A percentile compares a stretch with the other conserved stretches of the same genome.
Evolutionary conservation across 2,329 filamentous ascomycete genomes (phyloP).

Genomic region (Hypoxylon rubiginosum): DNA sequence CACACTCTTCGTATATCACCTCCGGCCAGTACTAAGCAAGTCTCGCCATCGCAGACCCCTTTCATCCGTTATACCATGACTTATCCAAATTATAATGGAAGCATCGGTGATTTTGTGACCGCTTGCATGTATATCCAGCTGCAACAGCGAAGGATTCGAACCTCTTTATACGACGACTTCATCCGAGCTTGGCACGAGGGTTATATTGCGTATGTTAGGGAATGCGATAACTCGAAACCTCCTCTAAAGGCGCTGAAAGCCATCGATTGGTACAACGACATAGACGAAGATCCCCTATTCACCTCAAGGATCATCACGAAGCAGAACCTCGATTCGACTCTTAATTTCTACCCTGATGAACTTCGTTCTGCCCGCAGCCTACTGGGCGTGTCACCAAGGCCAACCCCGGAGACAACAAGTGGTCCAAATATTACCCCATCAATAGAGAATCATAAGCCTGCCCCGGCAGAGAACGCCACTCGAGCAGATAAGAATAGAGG

Average conservation of each 20-base stretch:
- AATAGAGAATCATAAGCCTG: slow-evolving; percentile 1
- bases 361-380: slow-evolving; percentile 27
- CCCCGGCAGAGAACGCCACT: not conserved
- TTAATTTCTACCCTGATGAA: slow-evolving; percentile 49
- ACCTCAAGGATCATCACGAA: slow-evolving; percentile 49
- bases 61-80: slow-evolving; percentile 48
- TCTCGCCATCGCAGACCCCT: slow-evolving; percentile 32
- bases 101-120: slow-evolving; percentile 48
- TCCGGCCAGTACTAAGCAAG: slow-evolving; percentile 1
- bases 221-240: slow-evolving; percentile 45
- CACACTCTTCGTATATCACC: not conserved
- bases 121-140: slow-evolving; percentile 51
- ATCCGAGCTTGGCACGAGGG: slow-evolving; percentile 52
- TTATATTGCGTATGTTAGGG: slow-evolving; percentile 50
- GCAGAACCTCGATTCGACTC: slow-evolving; percentile 47
- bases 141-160: slow-evolving; percentile 46
- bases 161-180: slow-evolving; percentile 54
- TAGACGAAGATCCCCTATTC: slow-evolving; percentile 49
- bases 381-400: slow-evolving; percentile 25
- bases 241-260: slow-evolving; percentile 45
- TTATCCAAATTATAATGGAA: slow-evolving; percentile 51
- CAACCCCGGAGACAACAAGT: slow-evolving; percentile 4
- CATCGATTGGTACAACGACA: slow-evolving; percentile 54
- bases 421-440: slow-evolving; percentile 12
- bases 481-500: not conserved